Evolutionary conservation across 2,329 filamentous ascomycete genomes (phyloP).

Genomic region (Neofusicoccum sp.): DNA sequence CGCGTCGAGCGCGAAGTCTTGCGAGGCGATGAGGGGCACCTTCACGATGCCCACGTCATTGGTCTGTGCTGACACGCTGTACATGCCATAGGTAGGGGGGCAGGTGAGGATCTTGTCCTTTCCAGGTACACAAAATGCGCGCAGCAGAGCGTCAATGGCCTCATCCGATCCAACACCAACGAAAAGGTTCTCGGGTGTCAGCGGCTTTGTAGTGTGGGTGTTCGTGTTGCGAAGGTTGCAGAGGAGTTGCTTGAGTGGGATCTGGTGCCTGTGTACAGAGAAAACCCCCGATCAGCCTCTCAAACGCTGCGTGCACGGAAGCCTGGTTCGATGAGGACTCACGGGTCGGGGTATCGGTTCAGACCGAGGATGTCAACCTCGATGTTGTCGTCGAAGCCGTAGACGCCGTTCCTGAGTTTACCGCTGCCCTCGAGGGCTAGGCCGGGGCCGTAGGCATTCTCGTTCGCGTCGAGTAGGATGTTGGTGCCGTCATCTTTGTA

Average conservation of each 20-base stretch:
- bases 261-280: constrained; percentile 63
- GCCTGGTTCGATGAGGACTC: constrained; percentile 28
- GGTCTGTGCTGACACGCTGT: constrained; percentile 88
- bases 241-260: constrained; percentile 80
- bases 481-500: constrained; percentile 99
- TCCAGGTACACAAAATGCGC: constrained; percentile 88
- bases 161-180: constrained; percentile 96
- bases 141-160: constrained; percentile 90
- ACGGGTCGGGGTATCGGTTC: constrained; percentile 92
- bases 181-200: constrained; percentile 84
- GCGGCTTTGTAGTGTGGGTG: constrained; percentile 70
- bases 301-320: background rate
- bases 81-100: constrained; percentile 98
- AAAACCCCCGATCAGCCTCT: background rate
- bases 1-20: constrained; percentile 72
- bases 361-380: constrained; percentile 78
- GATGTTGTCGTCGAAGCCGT: constrained; percentile 47
- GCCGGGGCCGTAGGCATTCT: constrained; percentile 92
- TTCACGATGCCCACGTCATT: constrained; percentile 88
- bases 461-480: constrained; percentile 94
- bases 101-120: constrained; percentile 91
- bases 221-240: constrained; percentile 89
- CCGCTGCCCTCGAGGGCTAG: constrained; percentile 58
- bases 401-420: constrained; percentile 49
- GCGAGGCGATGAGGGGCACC: constrained; percentile 75